Percentiles rank a stretch among this genome's conserved stretches.
phyloP scores from a whole-genome alignment of 768 basidiomycete species.

The Cubamyces lactineus region DNA sequence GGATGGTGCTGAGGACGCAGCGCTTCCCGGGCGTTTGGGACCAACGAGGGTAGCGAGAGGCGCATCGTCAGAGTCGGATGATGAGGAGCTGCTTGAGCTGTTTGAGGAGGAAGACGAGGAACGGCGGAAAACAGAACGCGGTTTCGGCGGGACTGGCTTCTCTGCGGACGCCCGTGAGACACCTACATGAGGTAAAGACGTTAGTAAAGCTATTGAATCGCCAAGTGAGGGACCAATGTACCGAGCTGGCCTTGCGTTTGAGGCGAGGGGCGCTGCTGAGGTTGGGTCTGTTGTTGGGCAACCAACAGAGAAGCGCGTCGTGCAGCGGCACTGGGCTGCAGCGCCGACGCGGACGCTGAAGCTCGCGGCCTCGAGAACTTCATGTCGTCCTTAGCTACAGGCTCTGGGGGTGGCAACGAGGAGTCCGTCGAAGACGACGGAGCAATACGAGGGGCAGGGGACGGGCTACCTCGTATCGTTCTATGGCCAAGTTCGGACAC shows the following conservation, averaged over 20 bases:
- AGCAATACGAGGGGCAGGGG: conserved; percentile 23
- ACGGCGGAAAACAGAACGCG: neutral
- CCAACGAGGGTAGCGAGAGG: conserved; percentile 66
- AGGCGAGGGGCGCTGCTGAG: neutral
- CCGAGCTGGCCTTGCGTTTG: conserved; percentile 14
- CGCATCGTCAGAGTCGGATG: conserved; percentile 58
- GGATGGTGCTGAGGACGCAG: conserved; percentile 42
- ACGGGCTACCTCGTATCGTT: conserved; percentile 5
- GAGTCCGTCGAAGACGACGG: conserved; percentile 24
- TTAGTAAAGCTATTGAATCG: neutral
- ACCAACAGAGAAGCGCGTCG: conserved; percentile 47
- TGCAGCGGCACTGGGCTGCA: conserved; percentile 54
- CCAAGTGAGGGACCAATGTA: neutral
- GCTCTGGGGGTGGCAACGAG: neutral
- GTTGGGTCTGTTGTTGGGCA: conserved; percentile 13
- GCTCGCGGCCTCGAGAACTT: conserved; percentile 46
- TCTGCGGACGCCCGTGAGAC: neutral
- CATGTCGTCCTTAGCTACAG: conserved; percentile 13
- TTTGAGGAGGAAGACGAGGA: conserved; percentile 28
- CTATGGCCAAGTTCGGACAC: conserved; percentile 36
- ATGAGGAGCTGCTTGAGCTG: conserved; percentile 32
- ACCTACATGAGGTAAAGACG: neutral
- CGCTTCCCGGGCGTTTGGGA: conserved; percentile 70
- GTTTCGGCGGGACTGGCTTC: conserved; percentile 7
- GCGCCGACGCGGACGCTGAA: conserved; percentile 61